Base-by-base conservation (phyloP, 2,329 filamentous ascomycete species). In the Trichoderma citrinoviride region DNA sequence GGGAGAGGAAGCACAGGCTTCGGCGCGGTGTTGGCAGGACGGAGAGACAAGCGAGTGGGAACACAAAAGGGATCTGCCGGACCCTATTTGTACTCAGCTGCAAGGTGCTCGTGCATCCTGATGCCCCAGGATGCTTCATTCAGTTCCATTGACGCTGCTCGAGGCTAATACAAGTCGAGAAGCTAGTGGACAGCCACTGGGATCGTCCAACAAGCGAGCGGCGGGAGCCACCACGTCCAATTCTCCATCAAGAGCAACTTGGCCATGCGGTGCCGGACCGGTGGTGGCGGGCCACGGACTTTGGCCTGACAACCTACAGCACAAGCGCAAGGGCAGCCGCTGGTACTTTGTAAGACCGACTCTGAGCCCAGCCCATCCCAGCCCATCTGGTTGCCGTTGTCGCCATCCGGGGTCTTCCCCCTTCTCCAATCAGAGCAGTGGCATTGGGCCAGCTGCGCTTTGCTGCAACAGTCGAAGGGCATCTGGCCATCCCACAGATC, bases 31-130 rank as follows among this genome's bases (percentile, higher is more conserved):
- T 29, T 54, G 49, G 47, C 49, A 27, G 27, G 60, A 62, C 60
- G 41, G 54, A 27, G 41, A 29, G 23, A 40, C 58, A 46, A 44
- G 49, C 49, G 58, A 61, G 58, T 17, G 58, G 58, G 43, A 61
- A 62, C 49, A 19, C 49, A 41, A 17, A 29, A 54, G 47, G 60
- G 60, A 54, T 62, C 60, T 54, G 60, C 60, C 60, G 49, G 60
- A 40, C 49, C 47, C 60, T 62, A 62, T 62, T 62, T 62, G 60
- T 62, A 54, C 60, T 62, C 47, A 40, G 49, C 46, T 21, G 54
- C 40, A n/a, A 41, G 5, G 57, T 44, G 33, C 57, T 61, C 54
- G 37, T 43, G 47, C 58, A 37, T 53, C 47, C 37, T 3, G 23
- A 27, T 54, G 21, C 60, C 47, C 57, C 46, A 43, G 57, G 40